Evolutionary conservation across 75 land plant genomes (phyloP).

Genomic region (Azolla pinnata): DNA sequence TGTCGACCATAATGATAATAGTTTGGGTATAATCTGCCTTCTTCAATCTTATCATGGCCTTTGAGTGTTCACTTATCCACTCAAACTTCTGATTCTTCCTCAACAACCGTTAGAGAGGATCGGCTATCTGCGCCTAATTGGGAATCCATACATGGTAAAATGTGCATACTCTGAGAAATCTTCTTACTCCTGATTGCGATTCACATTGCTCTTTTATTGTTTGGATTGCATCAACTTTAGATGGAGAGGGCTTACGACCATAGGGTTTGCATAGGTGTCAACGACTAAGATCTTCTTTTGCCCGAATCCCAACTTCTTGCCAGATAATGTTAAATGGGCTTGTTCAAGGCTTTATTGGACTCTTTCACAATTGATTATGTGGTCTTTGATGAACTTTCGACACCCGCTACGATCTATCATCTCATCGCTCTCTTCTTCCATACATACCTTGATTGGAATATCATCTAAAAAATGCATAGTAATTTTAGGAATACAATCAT

Average conservation of each 20-base stretch:
- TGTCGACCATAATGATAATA: background rate
- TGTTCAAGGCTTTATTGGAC: background rate
- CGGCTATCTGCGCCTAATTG: background rate
- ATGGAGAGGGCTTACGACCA: conserved; percentile 2
- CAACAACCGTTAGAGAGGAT: background rate
- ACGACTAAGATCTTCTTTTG: conserved; percentile 2
- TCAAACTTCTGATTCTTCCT: background rate
- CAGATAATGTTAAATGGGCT: background rate
- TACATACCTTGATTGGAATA: conserved; percentile 3
- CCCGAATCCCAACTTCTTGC: conserved; percentile 3
- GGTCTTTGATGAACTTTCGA: background rate
- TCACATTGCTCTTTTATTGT: background rate
- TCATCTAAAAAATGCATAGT: conserved; percentile 5
- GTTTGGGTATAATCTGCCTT: background rate
- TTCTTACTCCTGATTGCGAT: background rate
- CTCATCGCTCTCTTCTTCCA: background rate
- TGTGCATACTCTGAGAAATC: background rate
- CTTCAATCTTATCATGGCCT: background rate
- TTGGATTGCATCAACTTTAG: background rate
- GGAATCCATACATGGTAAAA: background rate
- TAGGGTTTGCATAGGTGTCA: conserved; percentile 4
- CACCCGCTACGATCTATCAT: conserved; percentile 1
- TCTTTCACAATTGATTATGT: background rate
- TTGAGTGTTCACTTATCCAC: background rate
- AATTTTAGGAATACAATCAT: background rate